Conservation (phyloP, 768 basidiomycete species). For the Mycena indigotica region DNA sequence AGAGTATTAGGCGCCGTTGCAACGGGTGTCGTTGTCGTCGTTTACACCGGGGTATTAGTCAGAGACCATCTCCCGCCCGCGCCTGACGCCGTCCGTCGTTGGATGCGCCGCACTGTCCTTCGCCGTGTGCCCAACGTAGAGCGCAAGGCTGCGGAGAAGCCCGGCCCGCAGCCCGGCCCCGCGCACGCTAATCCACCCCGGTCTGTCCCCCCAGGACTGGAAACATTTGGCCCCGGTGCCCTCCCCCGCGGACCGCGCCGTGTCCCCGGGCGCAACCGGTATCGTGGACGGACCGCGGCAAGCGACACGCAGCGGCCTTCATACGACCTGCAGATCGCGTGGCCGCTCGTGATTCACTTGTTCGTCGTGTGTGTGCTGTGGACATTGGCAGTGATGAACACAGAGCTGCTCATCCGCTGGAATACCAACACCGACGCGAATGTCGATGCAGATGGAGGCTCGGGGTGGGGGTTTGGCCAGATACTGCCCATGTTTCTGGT, state of each 20-base stretch:
- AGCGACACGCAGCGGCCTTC: not conserved
- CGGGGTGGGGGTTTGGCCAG: not conserved
- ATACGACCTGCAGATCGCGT: conserved; percentile 1
- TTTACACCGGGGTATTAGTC: conserved; percentile 15
- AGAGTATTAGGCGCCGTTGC: conserved; percentile 17
- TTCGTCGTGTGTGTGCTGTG: not conserved
- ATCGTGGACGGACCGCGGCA: not conserved
- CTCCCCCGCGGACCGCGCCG: not conserved
- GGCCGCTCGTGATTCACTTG: conserved; percentile 1
- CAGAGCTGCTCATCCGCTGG: not conserved
- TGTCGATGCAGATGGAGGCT: not conserved
- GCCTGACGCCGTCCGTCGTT: conserved; percentile 4
- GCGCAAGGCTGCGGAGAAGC: not conserved
- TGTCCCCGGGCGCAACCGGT: not conserved
- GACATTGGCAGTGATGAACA: not conserved
- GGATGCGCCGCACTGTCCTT: conserved; percentile 1
- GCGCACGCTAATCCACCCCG: not conserved
- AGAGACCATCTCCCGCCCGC: conserved; percentile 20
- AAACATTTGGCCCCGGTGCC: not conserved
- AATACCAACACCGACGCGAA: not conserved
- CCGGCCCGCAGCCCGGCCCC: not conserved
- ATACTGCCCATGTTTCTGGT: conserved; percentile 1
- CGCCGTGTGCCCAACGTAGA: not conserved
- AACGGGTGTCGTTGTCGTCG: conserved; percentile 1
- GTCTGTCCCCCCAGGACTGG: not conserved